These are phyloP conservation scores for Starmera dryadoides DNA, from an alignment of 805 yeast species.

Conservation along the genomic window DNA sequence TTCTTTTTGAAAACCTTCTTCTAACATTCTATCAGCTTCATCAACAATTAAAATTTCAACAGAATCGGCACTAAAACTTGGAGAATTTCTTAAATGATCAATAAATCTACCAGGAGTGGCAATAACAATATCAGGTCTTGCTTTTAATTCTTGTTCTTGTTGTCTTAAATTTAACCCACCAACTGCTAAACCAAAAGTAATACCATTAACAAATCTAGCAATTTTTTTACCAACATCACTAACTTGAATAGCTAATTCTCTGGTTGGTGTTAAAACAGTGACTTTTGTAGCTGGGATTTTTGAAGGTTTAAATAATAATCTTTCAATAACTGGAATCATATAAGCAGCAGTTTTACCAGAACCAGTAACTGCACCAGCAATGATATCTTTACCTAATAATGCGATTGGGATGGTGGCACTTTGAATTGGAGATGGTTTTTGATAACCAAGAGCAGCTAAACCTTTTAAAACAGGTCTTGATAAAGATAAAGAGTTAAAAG, in stretches of 20 bases:
- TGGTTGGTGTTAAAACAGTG: constrained; percentile 86
- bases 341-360: constrained; percentile 99
- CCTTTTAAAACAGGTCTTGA: constrained; percentile 91
- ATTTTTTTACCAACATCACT: constrained; percentile 86
- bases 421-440: constrained; percentile 92
- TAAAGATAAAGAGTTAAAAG: constrained; percentile 70
- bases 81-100: constrained; percentile 93
- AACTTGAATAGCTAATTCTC: constrained; percentile 96
- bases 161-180: constrained; percentile 95
- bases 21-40: constrained; percentile 99
- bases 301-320: constrained; percentile 83
- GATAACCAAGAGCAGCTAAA: constrained; percentile 63
- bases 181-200: constrained; percentile 91
- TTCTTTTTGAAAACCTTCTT: constrained; percentile 97
- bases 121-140: constrained; percentile 91
- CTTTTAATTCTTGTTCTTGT: constrained; percentile 89
- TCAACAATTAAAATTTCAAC: constrained; percentile 92
- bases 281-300: constrained; percentile 86
- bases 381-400: constrained; percentile 87
- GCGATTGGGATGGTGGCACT: constrained; percentile 91
- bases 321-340: constrained; percentile 90
- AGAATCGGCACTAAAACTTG: constrained; percentile 82
- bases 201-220: constrained; percentile 64
- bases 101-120: constrained; percentile 99
- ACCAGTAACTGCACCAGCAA: constrained; percentile 99